Percentiles rank a stretch among this genome's conserved stretches.
phyloP scores from a whole-genome alignment of 257 asterid species.

The Jacaranda copaia region DNA sequence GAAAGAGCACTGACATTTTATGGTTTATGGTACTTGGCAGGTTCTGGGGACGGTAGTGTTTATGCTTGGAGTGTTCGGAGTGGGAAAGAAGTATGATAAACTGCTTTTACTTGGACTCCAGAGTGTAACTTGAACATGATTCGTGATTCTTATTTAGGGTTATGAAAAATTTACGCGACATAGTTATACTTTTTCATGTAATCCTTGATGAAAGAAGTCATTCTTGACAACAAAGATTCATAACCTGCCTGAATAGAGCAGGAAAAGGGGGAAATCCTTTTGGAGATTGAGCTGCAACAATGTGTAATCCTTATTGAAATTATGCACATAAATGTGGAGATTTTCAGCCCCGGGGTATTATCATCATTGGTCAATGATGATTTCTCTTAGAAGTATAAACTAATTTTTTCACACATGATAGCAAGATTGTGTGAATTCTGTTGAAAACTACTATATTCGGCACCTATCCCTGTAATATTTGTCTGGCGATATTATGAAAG shows the following conservation, averaged over 20 bases:
- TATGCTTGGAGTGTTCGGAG: constrained; percentile 95
- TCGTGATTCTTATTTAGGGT: constrained; percentile 16
- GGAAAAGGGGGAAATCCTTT: neutral
- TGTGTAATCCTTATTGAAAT: neutral
- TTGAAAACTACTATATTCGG: constrained; percentile 2
- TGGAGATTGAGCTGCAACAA: constrained; percentile 3
- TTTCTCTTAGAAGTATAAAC: neutral
- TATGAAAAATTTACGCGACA: neutral
- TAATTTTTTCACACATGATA: neutral
- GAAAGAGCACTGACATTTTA: constrained; percentile 33
- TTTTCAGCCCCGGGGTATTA: constrained; percentile 1
- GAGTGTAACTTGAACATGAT: constrained; percentile 3
- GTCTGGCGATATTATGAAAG: neutral
- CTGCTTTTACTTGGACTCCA: constrained; percentile 19
- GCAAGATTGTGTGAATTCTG: constrained; percentile 8
- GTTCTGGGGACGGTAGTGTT: constrained; percentile 97
- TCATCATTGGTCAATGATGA: neutral
- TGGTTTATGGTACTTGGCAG: constrained; percentile 57
- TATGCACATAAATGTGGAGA: neutral
- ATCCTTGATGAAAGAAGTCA: constrained; percentile 9
- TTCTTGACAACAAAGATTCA: neutral
- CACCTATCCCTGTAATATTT: neutral
- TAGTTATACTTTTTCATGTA: constrained; percentile 1
- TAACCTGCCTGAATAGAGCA: constrained; percentile 6
- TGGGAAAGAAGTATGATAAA: constrained; percentile 82